Percentiles rank a stretch among this genome's conserved stretches.
phyloP scores from a whole-genome alignment of 2,329 filamentous ascomycete genomes.

The Pestalotiopsis fici region DNA sequence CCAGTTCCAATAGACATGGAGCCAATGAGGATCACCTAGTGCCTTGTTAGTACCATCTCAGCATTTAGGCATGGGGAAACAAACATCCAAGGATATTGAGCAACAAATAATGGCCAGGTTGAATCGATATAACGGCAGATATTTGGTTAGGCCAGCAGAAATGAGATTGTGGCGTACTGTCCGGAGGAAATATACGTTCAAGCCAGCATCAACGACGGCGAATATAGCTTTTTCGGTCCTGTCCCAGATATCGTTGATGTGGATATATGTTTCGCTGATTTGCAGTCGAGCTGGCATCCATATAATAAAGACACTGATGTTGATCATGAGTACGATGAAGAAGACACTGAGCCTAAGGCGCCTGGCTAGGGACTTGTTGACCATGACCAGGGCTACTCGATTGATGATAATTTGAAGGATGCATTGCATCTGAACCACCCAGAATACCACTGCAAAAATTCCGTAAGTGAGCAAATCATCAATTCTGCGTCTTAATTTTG shows the following conservation, averaged over 20 bases:
- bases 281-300: constrained; percentile 55
- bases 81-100: constrained; percentile 43
- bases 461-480: not conserved
- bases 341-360: constrained; percentile 46
- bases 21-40: constrained; percentile 32
- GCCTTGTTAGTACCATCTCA: not conserved
- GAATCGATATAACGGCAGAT: constrained; percentile 44
- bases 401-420: constrained; percentile 58
- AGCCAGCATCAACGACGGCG: constrained; percentile 43
- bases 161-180: constrained; percentile 45
- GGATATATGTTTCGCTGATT: constrained; percentile 38
- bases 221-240: constrained; percentile 53
- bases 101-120: constrained; percentile 45
- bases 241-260: constrained; percentile 53
- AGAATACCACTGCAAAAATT: not conserved
- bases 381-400: constrained; percentile 47
- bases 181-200: constrained; percentile 53
- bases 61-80: not conserved
- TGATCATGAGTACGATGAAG: constrained; percentile 46
- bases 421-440: constrained; percentile 43
- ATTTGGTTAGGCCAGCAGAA: constrained; percentile 48
- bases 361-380: constrained; percentile 33
- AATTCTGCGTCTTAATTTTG: too few species aligned
- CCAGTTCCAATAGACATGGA: constrained; percentile 38
- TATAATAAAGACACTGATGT: constrained; percentile 53